Base-by-base conservation (phyloP, 176 grass and related monocot species). In the Dendrocalamus sinicus region DNA sequence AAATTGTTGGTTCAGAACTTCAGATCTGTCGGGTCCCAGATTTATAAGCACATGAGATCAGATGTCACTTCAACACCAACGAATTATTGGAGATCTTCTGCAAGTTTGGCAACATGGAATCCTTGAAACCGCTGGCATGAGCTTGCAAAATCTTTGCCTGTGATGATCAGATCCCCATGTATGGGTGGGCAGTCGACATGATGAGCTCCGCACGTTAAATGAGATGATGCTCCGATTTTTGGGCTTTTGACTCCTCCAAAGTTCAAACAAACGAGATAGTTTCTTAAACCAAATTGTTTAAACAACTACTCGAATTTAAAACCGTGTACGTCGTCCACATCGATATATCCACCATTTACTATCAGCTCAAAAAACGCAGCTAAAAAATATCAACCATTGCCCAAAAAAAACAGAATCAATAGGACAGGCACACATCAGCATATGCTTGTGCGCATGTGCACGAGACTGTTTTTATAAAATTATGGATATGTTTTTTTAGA, bases 21-120 rank as follows among this genome's bases (percentile, higher is more conserved):
- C 50, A 77, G 78, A 90, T 90, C 80, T 52, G 45, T 23, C 13
- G 55, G 24, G 4, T 61, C 19, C 68, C 52, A 61, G 81, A 20
- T 83, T 77, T 32, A 86, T 86, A 86, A 86, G 88, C 83, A 86
- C 81, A 74, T 79, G 58, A 65, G 81, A 79, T 89, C 77, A 85
- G 11, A 22, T n/a, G 10, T 8, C 46, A 54, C 54, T 28, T 28
- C 32, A 43, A 39, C n/a, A 24, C n/a, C n/a, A 61, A 61, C 2
- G 10, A 61, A 41, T 15, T 0, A 40, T 75, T 32, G 12, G 19
- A 75, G 26, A 52, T 52, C 70, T 52, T 59, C 24, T 1, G 52
- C 46, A 51, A 39, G 20, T 19, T 26, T 16, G 19, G 30, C 59
- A 1, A 68, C n/a, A 54, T 22, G 44, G 15, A 52, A 16, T 48